Evolutionary conservation across 208 protist genomes (phyloP).

Genomic region (Acanthamoeba quina): DNA sequence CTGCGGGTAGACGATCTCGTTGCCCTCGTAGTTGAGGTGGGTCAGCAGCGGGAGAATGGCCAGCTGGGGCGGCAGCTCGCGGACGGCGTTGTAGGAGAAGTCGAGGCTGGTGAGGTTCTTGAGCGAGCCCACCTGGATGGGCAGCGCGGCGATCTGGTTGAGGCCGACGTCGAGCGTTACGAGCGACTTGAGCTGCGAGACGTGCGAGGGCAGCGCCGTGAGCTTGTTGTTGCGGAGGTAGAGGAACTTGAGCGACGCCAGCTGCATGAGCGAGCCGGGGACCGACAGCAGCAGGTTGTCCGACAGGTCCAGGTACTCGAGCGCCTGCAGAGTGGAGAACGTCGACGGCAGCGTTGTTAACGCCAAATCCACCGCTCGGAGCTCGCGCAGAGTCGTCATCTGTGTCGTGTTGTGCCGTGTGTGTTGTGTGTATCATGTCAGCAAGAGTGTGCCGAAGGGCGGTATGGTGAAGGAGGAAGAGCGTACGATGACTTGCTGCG

Average conservation of each 20-base stretch:
- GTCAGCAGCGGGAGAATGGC: conserved; percentile 5
- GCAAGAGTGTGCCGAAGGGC: neutral
- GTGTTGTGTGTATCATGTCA: no score
- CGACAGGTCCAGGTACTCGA: conserved; percentile 43
- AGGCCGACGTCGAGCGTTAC: neutral
- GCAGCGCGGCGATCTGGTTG: neutral
- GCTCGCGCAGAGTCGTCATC: conserved; percentile 15
- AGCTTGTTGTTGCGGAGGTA: conserved; percentile 40
- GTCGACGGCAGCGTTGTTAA: conserved; percentile 10
- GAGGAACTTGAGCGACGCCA: conserved; percentile 40
- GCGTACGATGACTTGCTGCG: neutral
- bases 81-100: conserved; percentile 6
- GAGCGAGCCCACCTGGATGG: conserved; percentile 21
- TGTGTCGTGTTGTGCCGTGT: neutral
- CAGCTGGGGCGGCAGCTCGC: conserved; percentile 30
- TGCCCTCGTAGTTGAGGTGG: conserved; percentile 6
- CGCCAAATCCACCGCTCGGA: neutral
- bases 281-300: conserved; percentile 33
- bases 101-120: conserved; percentile 19
- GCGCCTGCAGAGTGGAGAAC: conserved; percentile 15
- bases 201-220: neutral
- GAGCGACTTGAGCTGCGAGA: conserved; percentile 49
- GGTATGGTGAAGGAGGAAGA: neutral
- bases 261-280: neutral
- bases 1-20: conserved; percentile 10